Conservation (phyloP, 768 basidiomycete species). For the Kwoniella europaea region DNA sequence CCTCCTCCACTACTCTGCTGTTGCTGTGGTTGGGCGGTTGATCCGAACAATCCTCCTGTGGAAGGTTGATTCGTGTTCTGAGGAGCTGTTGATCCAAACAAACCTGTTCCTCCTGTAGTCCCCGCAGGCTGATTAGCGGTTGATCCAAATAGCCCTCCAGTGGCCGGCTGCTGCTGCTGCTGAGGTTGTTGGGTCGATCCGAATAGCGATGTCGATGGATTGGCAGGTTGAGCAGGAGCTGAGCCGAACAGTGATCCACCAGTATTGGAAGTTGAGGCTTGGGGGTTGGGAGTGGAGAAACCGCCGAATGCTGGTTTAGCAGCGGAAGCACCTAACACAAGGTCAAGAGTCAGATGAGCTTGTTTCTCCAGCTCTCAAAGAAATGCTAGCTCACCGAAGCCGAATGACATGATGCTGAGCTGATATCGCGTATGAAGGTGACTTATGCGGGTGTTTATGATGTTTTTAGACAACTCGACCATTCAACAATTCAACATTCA, state of each 20-base stretch:
- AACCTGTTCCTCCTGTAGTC: conserved; percentile 8
- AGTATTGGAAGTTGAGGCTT: background rate
- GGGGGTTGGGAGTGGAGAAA: conserved; percentile 37
- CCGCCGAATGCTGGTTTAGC: conserved; percentile 39
- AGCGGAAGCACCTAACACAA: conserved; percentile 17
- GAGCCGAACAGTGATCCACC: conserved; percentile 23
- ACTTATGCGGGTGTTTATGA: too few relatives aligned
- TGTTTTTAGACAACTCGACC: background rate
- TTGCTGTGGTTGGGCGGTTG: conserved; percentile 21
- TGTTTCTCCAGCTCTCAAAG: background rate
- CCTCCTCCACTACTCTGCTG: conserved; percentile 25
- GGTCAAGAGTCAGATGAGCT: background rate
- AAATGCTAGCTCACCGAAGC: conserved; percentile 14
- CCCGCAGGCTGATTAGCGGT: conserved; percentile 11
- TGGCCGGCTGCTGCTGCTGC: conserved; percentile 20
- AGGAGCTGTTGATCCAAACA: conserved; percentile 26
- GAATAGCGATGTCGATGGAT: conserved; percentile 27
- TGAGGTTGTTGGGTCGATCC: conserved; percentile 20
- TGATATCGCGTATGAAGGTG: background rate
- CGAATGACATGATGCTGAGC: conserved; percentile 18
- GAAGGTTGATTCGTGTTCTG: conserved; percentile 2
- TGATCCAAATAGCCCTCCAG: conserved; percentile 24
- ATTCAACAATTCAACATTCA: background rate
- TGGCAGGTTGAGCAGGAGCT: conserved; percentile 23
- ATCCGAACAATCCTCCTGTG: conserved; percentile 25